A percentile compares a stretch with the other conserved stretches of the same genome.
phyloP scores from a whole-genome alignment of 371 early-diverging fungal species.

The Circinella minor region DNA sequence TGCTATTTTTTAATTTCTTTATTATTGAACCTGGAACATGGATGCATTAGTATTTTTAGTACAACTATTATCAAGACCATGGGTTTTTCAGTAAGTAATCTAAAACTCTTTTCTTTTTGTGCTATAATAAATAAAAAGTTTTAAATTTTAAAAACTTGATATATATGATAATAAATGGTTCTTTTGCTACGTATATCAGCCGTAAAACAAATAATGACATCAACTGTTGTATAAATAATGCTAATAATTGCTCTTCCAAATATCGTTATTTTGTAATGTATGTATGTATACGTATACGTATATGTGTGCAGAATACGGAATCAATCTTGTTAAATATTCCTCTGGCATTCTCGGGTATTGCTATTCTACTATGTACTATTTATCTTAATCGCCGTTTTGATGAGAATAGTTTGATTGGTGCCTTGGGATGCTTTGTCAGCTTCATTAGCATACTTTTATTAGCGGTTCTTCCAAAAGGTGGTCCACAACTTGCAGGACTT shows the following conservation, averaged over 20 bases:
- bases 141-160: too few relatives aligned
- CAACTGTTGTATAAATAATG: too few relatives aligned
- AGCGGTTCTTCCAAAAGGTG: conserved; percentile 23
- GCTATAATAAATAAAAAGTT: too few relatives aligned
- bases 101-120: too few relatives aligned
- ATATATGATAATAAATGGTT: too few relatives aligned
- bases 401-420: conserved; percentile 27
- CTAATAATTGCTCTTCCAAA: too few relatives aligned
- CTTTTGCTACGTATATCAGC: too few relatives aligned
- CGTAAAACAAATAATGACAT: too few relatives aligned
- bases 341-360: neutral
- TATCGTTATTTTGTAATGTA: neutral
- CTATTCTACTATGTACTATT: conserved; percentile 18
- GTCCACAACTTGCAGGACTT: conserved; percentile 23
- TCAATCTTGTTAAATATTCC: conserved; percentile 16
- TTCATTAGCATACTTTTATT: conserved; percentile 30
- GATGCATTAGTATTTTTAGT: conserved; percentile 34
- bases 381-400: conserved; percentile 17
- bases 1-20: conserved; percentile 20
- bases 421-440: conserved; percentile 9
- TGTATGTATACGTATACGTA: too few relatives aligned
- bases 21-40: conserved; percentile 33
- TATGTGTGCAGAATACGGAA: conserved; percentile 8
- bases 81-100: conserved; percentile 35
- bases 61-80: conserved; percentile 32